These are phyloP conservation scores for Candida sanyaensis DNA, from an alignment of 1,139 yeast species.

Conservation along the genomic window DNA sequence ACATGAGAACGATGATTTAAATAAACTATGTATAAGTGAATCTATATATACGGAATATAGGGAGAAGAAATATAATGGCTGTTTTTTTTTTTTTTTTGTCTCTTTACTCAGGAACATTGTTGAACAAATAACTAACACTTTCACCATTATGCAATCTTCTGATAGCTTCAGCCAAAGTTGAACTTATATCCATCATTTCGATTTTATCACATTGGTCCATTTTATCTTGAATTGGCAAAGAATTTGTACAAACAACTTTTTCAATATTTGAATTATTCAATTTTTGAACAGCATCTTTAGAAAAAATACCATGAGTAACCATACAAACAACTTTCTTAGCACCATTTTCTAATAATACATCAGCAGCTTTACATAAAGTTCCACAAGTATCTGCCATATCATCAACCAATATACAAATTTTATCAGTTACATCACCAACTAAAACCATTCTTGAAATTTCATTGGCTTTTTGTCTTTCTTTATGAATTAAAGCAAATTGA, in stretches of 20 bases:
- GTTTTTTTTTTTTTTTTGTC: no score
- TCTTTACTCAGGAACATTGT: constrained; percentile 52
- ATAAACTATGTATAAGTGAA: neutral
- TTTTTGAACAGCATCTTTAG: constrained; percentile 84
- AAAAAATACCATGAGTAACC: constrained; percentile 92
- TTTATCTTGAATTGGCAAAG: constrained; percentile 88
- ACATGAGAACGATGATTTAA: neutral
- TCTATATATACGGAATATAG: neutral
- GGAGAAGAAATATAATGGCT: neutral
- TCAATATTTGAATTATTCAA: constrained; percentile 78
- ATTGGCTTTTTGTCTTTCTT: constrained; percentile 93
- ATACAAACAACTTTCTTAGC: constrained; percentile 90
- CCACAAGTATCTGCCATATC: constrained; percentile 99
- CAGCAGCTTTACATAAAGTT: constrained; percentile 94
- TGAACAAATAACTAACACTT: constrained; percentile 86
- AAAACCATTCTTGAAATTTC: constrained; percentile 94
- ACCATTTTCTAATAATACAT: constrained; percentile 75
- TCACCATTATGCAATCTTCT: constrained; percentile 98
- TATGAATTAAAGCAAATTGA: constrained; percentile 94
- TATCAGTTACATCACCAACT: constrained; percentile 91
- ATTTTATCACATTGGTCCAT: constrained; percentile 69
- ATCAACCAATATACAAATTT: constrained; percentile 88
- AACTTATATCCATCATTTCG: constrained; percentile 81
- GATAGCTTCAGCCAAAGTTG: constrained; percentile 93
- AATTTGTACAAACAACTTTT: constrained; percentile 88